phyloP scores from a whole-genome alignment of 2,329 filamentous ascomycete genomes.

The Ceratocystis cacaofunesta region DNA sequence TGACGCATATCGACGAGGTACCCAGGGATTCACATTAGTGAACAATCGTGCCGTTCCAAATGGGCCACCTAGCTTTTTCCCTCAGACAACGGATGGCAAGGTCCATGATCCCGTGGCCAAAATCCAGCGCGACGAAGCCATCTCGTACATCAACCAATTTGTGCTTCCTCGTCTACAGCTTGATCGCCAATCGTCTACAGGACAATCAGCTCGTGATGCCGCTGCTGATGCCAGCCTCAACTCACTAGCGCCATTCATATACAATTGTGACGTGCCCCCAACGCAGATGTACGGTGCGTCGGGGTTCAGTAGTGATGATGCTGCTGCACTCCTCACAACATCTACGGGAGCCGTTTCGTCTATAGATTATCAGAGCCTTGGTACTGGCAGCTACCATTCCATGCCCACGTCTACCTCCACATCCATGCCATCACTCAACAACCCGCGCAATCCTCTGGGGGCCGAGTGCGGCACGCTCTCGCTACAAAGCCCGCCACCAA shows the following conservation, averaged over 20 bases:
- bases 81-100: constrained; percentile 32
- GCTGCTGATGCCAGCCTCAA: constrained; percentile 35
- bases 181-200: not conserved
- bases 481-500: constrained; percentile 32
- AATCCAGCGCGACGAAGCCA: constrained; percentile 50
- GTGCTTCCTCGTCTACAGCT: constrained; percentile 36
- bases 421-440: not conserved
- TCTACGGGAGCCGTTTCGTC: constrained; percentile 22
- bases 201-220: not conserved
- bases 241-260: constrained; percentile 34
- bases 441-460: constrained; percentile 7
- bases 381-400: not conserved
- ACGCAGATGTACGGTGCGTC: not conserved
- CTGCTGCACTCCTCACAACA: constrained; percentile 14
- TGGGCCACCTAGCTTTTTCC: constrained; percentile 47
- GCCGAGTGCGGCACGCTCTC: constrained; percentile 18
- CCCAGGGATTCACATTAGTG: constrained; percentile 41
- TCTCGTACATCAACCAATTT: constrained; percentile 55
- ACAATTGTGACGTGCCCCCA: not conserved
- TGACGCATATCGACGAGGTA: constrained; percentile 27
- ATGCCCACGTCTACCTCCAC: not conserved
- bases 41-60: constrained; percentile 51
- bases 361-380: constrained; percentile 20
- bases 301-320: constrained; percentile 3
- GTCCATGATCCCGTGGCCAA: constrained; percentile 46